Base-by-base conservation (phyloP, 805 yeast species). In the Starmerella vaccinii region DNA sequence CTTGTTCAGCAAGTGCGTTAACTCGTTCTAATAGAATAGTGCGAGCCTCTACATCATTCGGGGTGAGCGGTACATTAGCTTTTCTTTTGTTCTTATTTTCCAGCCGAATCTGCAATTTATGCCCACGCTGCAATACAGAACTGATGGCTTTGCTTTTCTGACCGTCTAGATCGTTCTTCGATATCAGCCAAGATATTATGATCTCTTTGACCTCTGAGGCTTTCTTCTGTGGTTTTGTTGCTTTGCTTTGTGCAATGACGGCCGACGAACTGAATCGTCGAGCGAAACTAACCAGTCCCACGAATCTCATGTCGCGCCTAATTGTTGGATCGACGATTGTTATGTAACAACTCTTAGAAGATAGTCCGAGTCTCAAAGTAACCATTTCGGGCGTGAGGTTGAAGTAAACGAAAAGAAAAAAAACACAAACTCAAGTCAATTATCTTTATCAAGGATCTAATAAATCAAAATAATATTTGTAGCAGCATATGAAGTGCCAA, bases 101-200 rank as follows among this genome's bases (percentile, higher is more conserved):
- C n/a, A 66, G 50, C 13, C 53, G 43, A 7, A 66, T 43, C 18
- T 57, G 59, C 15, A 63, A 56, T 30, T 50, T 53, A 49, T 64
- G 59, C 12, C 68, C 68, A 8, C 63, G 55, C 21, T 49, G 23
- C 15, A 66, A 55, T 5, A 64, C 59, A 0, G 67, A 62, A 38
- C 61, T 61, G 9, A 66, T 59, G 26, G 67, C 67, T 24, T 50
- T 55, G 22, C 56, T 48, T 43, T 66, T 66, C 50, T 64, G 68
- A 8, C 62, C 58, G 16, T 57, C 56, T 2, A 66, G 55, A 49
- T 66, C 69, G 40, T 61, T 53, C 15, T 49, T 51, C 8, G 65
- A 63, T 27, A 66, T 65, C 9, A 56, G 55, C 69, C 69, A 66
- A 4, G 66, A 60, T 2, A 65, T 47, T 2, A 59, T 56, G 2